Evolutionary conservation across 2,329 filamentous ascomycete genomes (phyloP).

Genomic region (Colletotrichum sp.): DNA sequence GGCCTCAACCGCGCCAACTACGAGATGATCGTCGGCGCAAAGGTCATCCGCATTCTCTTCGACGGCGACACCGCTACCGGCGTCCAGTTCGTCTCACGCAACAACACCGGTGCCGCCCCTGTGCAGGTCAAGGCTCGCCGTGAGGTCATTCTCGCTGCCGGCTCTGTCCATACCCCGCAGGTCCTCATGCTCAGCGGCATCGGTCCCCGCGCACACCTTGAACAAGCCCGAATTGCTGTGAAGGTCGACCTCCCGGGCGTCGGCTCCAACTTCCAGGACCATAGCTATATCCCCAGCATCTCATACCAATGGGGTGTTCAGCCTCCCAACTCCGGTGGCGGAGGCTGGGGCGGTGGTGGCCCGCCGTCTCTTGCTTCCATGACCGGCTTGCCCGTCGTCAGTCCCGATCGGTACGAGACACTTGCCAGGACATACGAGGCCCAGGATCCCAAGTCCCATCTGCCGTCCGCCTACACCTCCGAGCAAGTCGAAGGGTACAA

Average conservation of each 20-base stretch:
- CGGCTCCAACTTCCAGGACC: slow-evolving; percentile 46
- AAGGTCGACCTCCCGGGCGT: slow-evolving; percentile 48
- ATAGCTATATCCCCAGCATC: slow-evolving; percentile 29
- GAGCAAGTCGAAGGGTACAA: slow-evolving; percentile 36
- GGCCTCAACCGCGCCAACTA: slow-evolving; percentile 27
- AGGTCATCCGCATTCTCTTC: slow-evolving; percentile 26
- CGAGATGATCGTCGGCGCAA: slow-evolving; percentile 27
- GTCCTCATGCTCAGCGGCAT: slow-evolving; percentile 51
- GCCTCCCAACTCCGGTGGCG: slow-evolving; percentile 1
- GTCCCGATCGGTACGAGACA: slow-evolving; percentile 22
- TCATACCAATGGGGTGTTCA: slow-evolving; percentile 20
- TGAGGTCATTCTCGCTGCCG: slow-evolving; percentile 43
- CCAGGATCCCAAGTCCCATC: slow-evolving; percentile 23
- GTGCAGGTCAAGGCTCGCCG: slow-evolving; percentile 29
- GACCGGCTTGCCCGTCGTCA: slow-evolving; percentile 26
- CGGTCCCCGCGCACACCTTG: slow-evolving; percentile 38
- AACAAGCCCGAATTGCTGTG: slow-evolving; percentile 37
- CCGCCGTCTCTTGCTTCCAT: slow-evolving; percentile 25
- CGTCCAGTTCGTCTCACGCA: slow-evolving; percentile 29
- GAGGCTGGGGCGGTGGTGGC: slow-evolving; percentile 12
- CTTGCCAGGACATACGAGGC: slow-evolving; percentile 20
- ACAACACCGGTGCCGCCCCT: slow-evolving; percentile 18
- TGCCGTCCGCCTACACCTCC: slow-evolving; percentile 23
- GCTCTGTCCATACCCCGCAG: slow-evolving; percentile 40
- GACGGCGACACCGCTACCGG: slow-evolving; percentile 28